Conservation (phyloP, 768 basidiomycete genomes). For the Leucogyrophana mollusca region DNA sequence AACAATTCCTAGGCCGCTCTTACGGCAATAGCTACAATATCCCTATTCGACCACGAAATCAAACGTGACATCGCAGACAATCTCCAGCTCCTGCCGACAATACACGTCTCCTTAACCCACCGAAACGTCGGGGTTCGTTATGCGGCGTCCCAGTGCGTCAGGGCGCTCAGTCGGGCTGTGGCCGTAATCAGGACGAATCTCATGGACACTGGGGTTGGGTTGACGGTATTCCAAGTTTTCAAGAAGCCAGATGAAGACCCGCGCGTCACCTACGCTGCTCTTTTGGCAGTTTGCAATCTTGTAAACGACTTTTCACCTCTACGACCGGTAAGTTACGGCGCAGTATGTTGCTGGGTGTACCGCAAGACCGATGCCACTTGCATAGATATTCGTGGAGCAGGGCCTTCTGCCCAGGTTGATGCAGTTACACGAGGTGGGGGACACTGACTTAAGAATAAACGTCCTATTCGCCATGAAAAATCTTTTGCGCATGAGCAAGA, state of each 20-base stretch:
- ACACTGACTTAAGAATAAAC: constrained; percentile 60
- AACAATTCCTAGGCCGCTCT: constrained; percentile 55
- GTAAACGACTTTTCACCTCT: constrained; percentile 86
- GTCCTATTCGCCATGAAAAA: constrained; percentile 91
- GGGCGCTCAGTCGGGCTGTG: constrained; percentile 78
- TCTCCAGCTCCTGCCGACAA: constrained; percentile 49
- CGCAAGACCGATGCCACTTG: not conserved
- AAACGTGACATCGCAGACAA: constrained; percentile 66
- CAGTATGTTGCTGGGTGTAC: constrained; percentile 3
- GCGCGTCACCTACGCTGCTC: constrained; percentile 67
- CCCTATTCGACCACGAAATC: constrained; percentile 71
- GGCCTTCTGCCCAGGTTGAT: constrained; percentile 67
- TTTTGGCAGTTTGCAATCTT: constrained; percentile 80
- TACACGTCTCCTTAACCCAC: constrained; percentile 57
- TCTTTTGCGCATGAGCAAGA: constrained; percentile 60
- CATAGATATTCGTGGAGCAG: constrained; percentile 62
- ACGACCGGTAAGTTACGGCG: constrained; percentile 49
- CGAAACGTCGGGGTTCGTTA: constrained; percentile 75
- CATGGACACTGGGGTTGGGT: constrained; percentile 77
- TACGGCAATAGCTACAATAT: constrained; percentile 70
- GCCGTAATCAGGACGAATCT: constrained; percentile 81
- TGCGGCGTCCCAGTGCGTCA: constrained; percentile 82
- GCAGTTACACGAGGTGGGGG: constrained; percentile 49
- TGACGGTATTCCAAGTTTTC: constrained; percentile 64
- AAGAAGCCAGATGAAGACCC: constrained; percentile 59